phyloP scores from a whole-genome alignment of 163 green algal genomes.

The Scenedesmus sp. region DNA sequence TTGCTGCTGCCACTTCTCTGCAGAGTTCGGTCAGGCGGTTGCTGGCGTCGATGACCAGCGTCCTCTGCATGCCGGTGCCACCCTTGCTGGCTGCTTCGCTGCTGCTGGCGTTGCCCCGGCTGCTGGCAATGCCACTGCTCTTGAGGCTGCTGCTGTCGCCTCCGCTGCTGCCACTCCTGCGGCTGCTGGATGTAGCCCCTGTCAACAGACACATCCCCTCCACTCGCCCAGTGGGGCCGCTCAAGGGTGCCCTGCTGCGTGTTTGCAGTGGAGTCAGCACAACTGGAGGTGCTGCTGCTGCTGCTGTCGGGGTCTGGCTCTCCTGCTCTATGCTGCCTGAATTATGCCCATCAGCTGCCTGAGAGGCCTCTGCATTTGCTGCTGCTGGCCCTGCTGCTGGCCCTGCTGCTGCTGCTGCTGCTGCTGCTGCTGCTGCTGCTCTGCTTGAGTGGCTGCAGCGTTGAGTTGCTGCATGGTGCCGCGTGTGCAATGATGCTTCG shows the following conservation, averaged over 20 bases:
- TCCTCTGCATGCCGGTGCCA: neutral
- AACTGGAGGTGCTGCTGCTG: slow-evolving; percentile 14
- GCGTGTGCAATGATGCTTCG: neutral
- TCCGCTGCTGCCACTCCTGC: neutral
- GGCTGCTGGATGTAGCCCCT: neutral
- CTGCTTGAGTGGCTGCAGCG: neutral
- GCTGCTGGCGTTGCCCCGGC: neutral
- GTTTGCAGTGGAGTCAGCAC: neutral
- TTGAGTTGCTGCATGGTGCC: neutral
- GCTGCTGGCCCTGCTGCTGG: neutral
- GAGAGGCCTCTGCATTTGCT: neutral
- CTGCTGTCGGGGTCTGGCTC: neutral
- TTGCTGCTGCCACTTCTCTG: neutral
- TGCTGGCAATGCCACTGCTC: neutral
- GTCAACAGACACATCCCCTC: neutral
- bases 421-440: slow-evolving; percentile 15
- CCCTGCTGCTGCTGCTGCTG: neutral
- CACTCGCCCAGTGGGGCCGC: slow-evolving; percentile 13
- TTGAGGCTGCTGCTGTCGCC: neutral
- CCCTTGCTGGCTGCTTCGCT: neutral
- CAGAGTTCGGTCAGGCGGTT: neutral
- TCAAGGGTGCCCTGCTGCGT: neutral
- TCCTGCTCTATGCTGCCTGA: neutral
- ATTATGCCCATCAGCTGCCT: neutral
- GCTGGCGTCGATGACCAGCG: neutral